phyloP scores from a whole-genome alignment of 495 filamentous ascomycete genomes.

The Podospora conica region DNA sequence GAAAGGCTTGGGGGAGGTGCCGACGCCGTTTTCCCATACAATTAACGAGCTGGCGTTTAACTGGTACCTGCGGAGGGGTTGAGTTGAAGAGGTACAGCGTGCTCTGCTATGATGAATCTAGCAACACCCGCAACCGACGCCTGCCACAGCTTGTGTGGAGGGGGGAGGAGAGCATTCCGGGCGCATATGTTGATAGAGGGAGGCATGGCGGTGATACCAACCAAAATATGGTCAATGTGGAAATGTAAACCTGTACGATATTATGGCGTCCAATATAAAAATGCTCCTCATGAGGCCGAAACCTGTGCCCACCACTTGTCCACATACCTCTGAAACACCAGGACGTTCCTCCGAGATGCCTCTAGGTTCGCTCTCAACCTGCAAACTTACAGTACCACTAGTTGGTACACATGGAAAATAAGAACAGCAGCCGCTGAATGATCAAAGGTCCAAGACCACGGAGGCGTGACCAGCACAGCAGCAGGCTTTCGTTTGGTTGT shows the following conservation, averaged over 20 bases:
- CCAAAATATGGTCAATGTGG: neutral
- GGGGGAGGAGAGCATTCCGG: neutral
- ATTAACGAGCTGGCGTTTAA: constrained; percentile 73
- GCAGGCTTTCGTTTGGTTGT: no score
- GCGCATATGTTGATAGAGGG: neutral
- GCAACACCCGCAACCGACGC: neutral
- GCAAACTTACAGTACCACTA: neutral
- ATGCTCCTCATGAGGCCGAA: no score
- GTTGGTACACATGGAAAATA: no score
- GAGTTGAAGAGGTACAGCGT: constrained; percentile 16
- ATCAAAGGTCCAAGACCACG: no score
- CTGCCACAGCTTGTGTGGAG: neutral
- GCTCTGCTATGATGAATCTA: neutral
- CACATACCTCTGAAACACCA: neutral
- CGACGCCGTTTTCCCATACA: constrained; percentile 65
- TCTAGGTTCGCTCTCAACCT: no score
- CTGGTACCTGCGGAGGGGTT: constrained; percentile 89
- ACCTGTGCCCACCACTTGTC: neutral
- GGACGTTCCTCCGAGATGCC: neutral
- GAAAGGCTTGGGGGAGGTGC: constrained; percentile 81
- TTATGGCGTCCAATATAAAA: neutral
- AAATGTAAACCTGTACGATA: neutral
- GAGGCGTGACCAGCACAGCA: no score
- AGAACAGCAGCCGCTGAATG: no score
- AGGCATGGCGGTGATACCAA: neutral